phyloP scores from a whole-genome alignment of 352 stramenopile genomes.

The Thalassiosira exigua region DNA sequence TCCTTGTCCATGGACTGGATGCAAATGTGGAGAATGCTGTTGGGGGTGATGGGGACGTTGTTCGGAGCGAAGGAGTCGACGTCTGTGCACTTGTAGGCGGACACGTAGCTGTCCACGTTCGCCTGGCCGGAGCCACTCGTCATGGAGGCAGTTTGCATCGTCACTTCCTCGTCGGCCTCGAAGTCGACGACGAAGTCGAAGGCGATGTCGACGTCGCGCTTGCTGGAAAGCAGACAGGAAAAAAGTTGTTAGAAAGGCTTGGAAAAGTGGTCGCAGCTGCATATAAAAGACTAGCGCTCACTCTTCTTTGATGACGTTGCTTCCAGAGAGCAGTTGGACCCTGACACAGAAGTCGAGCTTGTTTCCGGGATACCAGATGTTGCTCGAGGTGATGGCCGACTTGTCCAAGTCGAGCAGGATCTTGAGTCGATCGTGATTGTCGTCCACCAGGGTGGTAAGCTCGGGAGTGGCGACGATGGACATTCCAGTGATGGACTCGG shows the following conservation, averaged over 20 bases:
- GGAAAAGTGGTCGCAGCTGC: background rate
- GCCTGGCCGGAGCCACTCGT: constrained; percentile 20
- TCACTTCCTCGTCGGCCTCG: constrained; percentile 3
- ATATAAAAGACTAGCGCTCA: constrained; percentile 27
- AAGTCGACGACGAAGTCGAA: constrained; percentile 55
- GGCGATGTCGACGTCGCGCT: constrained; percentile 15
- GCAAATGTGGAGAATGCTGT: constrained; percentile 41
- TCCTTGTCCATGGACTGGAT: constrained; percentile 29
- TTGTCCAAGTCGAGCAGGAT: constrained; percentile 39
- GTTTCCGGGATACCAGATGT: constrained; percentile 22
- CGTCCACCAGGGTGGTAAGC: background rate
- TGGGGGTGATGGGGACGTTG: constrained; percentile 6
- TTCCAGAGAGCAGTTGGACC: constrained; percentile 33
- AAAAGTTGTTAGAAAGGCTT: background rate
- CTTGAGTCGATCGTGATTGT: constrained; percentile 35
- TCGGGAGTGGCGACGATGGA: background rate
- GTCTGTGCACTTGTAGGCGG: constrained; percentile 43
- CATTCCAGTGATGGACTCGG: constrained; percentile 29
- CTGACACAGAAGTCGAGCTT: constrained; percentile 31
- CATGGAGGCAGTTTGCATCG: constrained; percentile 16
- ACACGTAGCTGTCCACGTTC: constrained; percentile 37
- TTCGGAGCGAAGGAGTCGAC: constrained; percentile 41
- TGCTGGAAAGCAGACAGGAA: background rate
- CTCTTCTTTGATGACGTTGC: constrained; percentile 38
- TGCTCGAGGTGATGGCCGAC: constrained; percentile 32